Evolutionary conservation across 75 land plant genomes (phyloP).

Genomic region (Adiantum capillusveneris): DNA sequence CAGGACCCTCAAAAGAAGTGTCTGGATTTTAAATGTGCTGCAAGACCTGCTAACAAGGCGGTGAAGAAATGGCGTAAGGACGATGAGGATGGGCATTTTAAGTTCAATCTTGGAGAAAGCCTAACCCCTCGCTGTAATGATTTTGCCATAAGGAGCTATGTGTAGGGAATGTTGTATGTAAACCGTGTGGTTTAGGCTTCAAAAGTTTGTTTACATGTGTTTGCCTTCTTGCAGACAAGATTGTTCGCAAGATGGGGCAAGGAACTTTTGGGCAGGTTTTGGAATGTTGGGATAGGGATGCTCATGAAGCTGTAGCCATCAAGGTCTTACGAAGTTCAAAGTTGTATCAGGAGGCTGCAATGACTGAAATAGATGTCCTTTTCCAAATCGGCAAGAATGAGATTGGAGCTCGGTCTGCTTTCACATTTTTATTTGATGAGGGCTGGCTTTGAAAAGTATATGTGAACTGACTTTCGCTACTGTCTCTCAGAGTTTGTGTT

Average conservation of each 20-base stretch:
- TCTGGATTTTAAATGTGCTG: too few relatives aligned
- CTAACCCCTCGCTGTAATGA: conserved; percentile 89
- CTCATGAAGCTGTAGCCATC: conserved; percentile 72
- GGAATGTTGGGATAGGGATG: conserved; percentile 90
- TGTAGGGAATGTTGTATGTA: background rate
- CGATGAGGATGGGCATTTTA: conserved; percentile 94
- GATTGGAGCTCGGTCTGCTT: conserved; percentile 45
- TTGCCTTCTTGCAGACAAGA: conserved; percentile 52
- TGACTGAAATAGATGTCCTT: conserved; percentile 77
- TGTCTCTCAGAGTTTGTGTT: conserved; percentile 31
- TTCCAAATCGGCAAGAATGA: conserved; percentile 50
- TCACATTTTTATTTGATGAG: background rate
- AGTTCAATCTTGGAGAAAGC: conserved; percentile 86
- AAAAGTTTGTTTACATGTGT: background rate
- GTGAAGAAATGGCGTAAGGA: conserved; percentile 37
- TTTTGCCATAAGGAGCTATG: background rate
- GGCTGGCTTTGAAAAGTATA: background rate
- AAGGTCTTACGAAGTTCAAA: conserved; percentile 65
- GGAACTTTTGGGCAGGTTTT: conserved; percentile 95
- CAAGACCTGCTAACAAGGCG: too few relatives aligned
- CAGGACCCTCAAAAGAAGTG: too few relatives aligned
- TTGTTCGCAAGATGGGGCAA: conserved; percentile 91
- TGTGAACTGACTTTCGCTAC: background rate
- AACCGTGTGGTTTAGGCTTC: too few relatives aligned
- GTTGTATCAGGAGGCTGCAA: conserved; percentile 81